A percentile compares a stretch with the other conserved stretches of the same genome.
These are phyloP conservation scores for Diaporthe humulicola DNA, from an alignment of 2,329 filamentous ascomycete genomes.

Conservation along the genomic window DNA sequence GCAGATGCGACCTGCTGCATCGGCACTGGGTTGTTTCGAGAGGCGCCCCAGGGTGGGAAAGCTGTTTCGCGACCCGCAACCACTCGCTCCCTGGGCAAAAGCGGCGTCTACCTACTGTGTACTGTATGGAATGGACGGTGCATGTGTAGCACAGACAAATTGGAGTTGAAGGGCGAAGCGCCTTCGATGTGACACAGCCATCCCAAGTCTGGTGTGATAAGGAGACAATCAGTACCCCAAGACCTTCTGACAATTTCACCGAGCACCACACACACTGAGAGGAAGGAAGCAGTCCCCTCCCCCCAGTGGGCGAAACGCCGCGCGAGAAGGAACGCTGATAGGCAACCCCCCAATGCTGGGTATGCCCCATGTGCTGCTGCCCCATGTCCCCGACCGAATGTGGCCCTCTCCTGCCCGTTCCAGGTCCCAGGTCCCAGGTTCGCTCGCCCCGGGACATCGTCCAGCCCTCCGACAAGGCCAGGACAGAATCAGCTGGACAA, in stretches of 20 bases:
- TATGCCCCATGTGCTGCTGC: constrained; percentile 9
- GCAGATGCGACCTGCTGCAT: background rate
- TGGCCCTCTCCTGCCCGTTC: background rate
- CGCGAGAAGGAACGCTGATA: constrained; percentile 8
- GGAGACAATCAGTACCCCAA: background rate
- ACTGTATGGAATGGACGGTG: too few relatives aligned
- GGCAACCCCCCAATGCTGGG: background rate
- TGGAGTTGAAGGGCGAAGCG: background rate
- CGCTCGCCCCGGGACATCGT: background rate
- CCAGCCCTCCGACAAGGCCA: background rate
- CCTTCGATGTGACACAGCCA: background rate
- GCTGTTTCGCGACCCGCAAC: background rate
- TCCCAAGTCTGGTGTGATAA: background rate
- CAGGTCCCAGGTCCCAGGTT: background rate
- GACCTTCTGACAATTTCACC: too few relatives aligned
- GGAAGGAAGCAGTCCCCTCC: background rate
- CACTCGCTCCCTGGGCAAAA: background rate
- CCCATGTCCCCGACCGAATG: background rate
- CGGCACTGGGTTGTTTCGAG: background rate
- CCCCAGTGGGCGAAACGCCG: constrained; percentile 18
- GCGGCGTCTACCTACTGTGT: background rate
- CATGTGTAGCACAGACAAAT: background rate
- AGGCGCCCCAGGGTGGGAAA: background rate
- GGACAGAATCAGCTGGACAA: background rate
- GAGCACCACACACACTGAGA: too few relatives aligned